Conservation (phyloP, 2,329 filamentous ascomycete species). For the Teratosphaeriaceae sp. region DNA sequence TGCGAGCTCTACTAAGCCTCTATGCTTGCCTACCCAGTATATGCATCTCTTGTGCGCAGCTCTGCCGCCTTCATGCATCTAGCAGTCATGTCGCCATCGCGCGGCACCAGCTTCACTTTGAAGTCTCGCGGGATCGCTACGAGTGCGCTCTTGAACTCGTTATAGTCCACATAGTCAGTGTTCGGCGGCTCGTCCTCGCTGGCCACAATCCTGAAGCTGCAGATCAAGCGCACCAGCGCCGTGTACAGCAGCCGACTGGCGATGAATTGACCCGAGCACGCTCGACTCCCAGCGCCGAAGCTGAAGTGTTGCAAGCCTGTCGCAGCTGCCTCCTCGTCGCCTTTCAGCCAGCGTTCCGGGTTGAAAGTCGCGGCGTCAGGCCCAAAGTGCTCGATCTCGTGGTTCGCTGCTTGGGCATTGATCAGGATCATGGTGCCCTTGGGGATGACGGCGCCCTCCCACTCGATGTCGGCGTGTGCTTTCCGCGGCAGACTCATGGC, state of each 20-base stretch:
- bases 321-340: slow-evolving; percentile 24
- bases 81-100: slow-evolving; percentile 35
- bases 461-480: slow-evolving; percentile 44
- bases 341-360: slow-evolving; percentile 44
- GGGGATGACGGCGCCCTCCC: slow-evolving; percentile 47
- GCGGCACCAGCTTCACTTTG: slow-evolving; percentile 50
- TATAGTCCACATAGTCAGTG: slow-evolving; percentile 57
- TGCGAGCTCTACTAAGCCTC: too few species aligned
- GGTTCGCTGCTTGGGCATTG: slow-evolving; percentile 50
- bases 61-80: slow-evolving; percentile 40
- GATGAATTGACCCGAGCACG: slow-evolving; percentile 47
- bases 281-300: slow-evolving; percentile 47
- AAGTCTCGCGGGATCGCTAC: slow-evolving; percentile 56
- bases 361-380: slow-evolving; percentile 40
- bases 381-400: slow-evolving; percentile 47
- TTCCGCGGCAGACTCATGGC: slow-evolving; percentile 48
- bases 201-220: slow-evolving; percentile 45
- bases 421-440: slow-evolving; percentile 49
- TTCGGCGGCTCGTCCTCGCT: slow-evolving; percentile 47
- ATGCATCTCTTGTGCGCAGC: slow-evolving; percentile 42
- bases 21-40: slow-evolving; percentile 26
- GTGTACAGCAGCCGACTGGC: slow-evolving; percentile 45
- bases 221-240: slow-evolving; percentile 44
- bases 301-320: slow-evolving; percentile 38
- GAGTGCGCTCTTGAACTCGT: slow-evolving; percentile 52